Evolutionary conservation across 768 basidiomycete species (phyloP), one percentile per base, ranked within the genome.

Genomic region (Mycena capillaripes): DNA sequence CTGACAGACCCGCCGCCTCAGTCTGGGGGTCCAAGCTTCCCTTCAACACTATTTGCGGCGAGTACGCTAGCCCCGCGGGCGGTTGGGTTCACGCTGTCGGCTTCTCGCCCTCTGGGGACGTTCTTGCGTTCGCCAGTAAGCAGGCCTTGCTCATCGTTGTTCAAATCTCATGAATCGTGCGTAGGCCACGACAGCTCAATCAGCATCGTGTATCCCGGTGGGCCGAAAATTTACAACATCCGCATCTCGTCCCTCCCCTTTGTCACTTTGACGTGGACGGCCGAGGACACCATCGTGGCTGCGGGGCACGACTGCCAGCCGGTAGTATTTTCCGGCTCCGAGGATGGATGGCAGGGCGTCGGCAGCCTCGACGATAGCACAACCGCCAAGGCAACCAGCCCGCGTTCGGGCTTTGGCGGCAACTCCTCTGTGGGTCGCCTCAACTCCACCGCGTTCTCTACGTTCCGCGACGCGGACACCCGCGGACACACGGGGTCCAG

Each of bases 241-340:
- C 90, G 91, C 72, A 89, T 92, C 75, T 88, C 92, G 25, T 90
- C 92, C 0, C 85, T 99, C 17, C 98, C 98, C 0, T 89, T 92
- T 77, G 88, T 97, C 66, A 92, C 96, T 12, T 88, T 99, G 25
- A 86, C 92, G 8, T 99, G 96, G 94, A 94, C 91, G 1, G 88
- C 91, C 27, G 97, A 98, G 80, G 89, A 92, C 69, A 83, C 90
- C 11, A 81, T 99, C 73, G 87, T 99, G 50, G 97, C 96, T 0
- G 98, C 97, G 0, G 98, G 98, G 0, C 97, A 99, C 82, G 98
- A 99, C 80, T 99, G 98, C 84, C 97, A 97, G 79, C 98, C 98
- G 1, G 84, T 96, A 27, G 89, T 98, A 32, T 97, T 96, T 82
- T 86, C 89, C 2, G 97, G 96, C 11, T 87, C 87, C 46, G 86